phyloP scores from a whole-genome alignment of 2,329 filamentous ascomycete genomes.

The Aspergillus latus region DNA sequence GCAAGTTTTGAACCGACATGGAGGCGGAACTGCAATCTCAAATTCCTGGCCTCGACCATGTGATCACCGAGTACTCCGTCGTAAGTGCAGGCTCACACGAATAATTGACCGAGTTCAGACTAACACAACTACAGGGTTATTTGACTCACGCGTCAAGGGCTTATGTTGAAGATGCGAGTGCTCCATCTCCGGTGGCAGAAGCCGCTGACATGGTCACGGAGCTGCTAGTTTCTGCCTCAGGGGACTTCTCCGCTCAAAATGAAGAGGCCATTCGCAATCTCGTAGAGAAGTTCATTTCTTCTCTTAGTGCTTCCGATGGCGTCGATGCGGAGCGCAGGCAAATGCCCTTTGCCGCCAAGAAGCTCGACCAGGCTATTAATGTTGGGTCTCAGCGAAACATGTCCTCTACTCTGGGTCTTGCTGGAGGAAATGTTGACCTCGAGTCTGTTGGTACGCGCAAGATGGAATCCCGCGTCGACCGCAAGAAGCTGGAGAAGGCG shows the following conservation, averaged over 20 bases:
- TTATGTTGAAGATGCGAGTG: slow-evolving; percentile 70
- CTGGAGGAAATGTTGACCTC: slow-evolving; percentile 80
- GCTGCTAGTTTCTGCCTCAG: slow-evolving; percentile 88
- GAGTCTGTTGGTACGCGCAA: slow-evolving; percentile 91
- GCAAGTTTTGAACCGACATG: slow-evolving; percentile 55
- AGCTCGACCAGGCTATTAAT: slow-evolving; percentile 91
- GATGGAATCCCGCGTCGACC: slow-evolving; percentile 95
- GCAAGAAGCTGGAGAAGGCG: slow-evolving; percentile 98
- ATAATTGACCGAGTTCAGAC: slow-evolving; percentile 2
- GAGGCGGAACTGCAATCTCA: slow-evolving; percentile 82
- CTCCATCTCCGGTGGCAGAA: slow-evolving; percentile 75
- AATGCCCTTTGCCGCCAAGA: slow-evolving; percentile 73
- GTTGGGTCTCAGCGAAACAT: slow-evolving; percentile 93
- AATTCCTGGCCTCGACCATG: slow-evolving; percentile 81
- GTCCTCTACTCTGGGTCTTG: slow-evolving; percentile 88
- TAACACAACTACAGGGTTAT: slow-evolving; percentile 61
- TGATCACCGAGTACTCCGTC: slow-evolving; percentile 88
- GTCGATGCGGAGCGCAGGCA: slow-evolving; percentile 64
- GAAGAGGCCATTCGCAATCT: slow-evolving; percentile 77
- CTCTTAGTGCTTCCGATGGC: slow-evolving; percentile 72
- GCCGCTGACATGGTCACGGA: slow-evolving; percentile 83
- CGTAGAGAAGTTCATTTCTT: slow-evolving; percentile 85
- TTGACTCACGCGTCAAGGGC: slow-evolving; percentile 87
- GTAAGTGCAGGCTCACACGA: slow-evolving; percentile 33
- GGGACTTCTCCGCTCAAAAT: slow-evolving; percentile 69